Evolutionary conservation across 2,329 filamentous ascomycete genomes (phyloP).

Genomic region (Boeremia exigua): DNA sequence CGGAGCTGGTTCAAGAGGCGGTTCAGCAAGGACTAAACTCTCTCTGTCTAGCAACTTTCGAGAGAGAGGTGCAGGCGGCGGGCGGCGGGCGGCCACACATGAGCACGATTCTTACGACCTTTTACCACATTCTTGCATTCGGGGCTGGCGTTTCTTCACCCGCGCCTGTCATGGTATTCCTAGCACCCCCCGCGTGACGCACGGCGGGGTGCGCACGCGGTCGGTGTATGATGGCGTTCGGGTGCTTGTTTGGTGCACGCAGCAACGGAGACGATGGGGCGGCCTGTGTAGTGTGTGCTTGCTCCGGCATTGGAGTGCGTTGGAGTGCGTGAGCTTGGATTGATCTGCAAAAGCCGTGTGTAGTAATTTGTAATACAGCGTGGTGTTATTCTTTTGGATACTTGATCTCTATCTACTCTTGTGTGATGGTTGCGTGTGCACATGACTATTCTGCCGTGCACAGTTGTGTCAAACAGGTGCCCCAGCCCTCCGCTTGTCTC

Average conservation of each 20-base stretch:
- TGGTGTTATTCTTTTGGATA: conserved; percentile 12
- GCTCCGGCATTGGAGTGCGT: too few relatives aligned
- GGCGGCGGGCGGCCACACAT: too few relatives aligned
- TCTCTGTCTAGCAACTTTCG: too few relatives aligned
- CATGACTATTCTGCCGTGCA: too few relatives aligned
- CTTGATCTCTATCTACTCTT: neutral
- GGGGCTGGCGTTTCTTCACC: neutral
- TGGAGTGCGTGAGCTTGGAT: neutral
- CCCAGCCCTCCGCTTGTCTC: too few relatives aligned
- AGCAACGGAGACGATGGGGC: neutral
- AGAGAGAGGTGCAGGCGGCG: too few relatives aligned
- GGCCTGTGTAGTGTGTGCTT: too few relatives aligned
- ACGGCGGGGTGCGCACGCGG: too few relatives aligned
- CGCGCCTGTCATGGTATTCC: too few relatives aligned
- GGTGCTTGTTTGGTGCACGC: neutral
- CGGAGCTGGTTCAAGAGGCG: conserved; percentile 88
- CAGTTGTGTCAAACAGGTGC: too few relatives aligned
- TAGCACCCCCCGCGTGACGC: too few relatives aligned
- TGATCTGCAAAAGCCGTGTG: conserved; percentile 16
- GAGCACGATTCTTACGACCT: conserved; percentile 13
- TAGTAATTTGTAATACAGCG: conserved; percentile 38
- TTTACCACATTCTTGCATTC: conserved; percentile 13
- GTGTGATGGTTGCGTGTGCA: neutral
- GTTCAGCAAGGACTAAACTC: conserved; percentile 71
- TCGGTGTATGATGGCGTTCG: conserved; percentile 15